Base-by-base conservation (phyloP, 2,329 filamentous ascomycete genomes). In the Mycosphaerella sp. region DNA sequence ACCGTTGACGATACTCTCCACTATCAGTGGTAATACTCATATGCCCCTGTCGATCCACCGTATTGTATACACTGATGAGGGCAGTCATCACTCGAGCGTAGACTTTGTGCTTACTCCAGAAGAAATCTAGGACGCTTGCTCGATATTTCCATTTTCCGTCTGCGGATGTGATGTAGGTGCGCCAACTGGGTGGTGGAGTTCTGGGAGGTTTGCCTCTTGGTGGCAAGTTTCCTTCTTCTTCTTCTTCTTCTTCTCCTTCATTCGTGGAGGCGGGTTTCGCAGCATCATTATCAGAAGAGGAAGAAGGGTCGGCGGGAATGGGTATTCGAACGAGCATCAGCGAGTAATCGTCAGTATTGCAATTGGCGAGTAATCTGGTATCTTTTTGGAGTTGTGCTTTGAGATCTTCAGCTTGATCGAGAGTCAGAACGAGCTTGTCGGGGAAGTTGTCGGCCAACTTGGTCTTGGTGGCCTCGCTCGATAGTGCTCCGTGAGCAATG, bases 11-110 rank as follows among this genome's bases (percentile, higher is more conserved):
- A 63, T 90, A 90, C 70, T 89, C 86, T 0, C 75, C 73, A 8
- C 83, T 80, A 5, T 80, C 80, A 0, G 86, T 85, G 0, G 86
- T 89, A 51, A 89, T 86, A 56, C 81, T 85, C 86, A 89, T 90
- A 0, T 81, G 84, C 0, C 85, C 85, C 61, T 85, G 78, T 2
- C 77, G 72, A 32, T 80, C 81, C 29, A 88, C 72, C 10, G 77
- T 62, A 62, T 88, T 88, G 51, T 67, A 69, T 10, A 62, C 60
- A 21, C 62, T 66, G 55, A 89, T 79, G 36, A 88, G 68, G 0
- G 79, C 77, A 0, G 85, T 87, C 78, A 89, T 80, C 1, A 80
- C 74, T 66, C 78, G 80, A 0, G 86, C 81, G 51, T 81, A 83
- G 0, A 83, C 62, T 60, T 84, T 85, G 68, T 88, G 84, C 69